Percentiles rank a stretch among this genome's conserved stretches.
phyloP scores from a whole-genome alignment of 176 grass and related monocot species.

The Thalia dealbata region DNA sequence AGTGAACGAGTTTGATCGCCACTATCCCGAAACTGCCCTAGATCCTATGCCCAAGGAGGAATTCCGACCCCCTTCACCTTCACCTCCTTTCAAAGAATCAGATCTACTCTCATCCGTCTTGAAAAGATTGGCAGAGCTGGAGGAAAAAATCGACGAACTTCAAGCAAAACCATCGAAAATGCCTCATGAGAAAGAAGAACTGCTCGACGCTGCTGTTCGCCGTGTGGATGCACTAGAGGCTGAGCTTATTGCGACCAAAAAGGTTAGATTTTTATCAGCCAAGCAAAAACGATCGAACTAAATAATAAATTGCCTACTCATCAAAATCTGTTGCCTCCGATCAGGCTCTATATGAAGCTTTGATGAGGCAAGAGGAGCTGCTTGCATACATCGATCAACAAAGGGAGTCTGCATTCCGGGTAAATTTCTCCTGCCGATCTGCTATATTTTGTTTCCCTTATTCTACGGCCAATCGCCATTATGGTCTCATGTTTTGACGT shows the following conservation, averaged over 20 bases:
- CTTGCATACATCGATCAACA: slow-evolving; percentile 67
- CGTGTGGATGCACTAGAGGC: slow-evolving; percentile 87
- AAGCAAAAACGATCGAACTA: background rate
- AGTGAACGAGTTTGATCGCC: slow-evolving; percentile 18
- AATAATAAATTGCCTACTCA: background rate
- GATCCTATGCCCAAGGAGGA: slow-evolving; percentile 54
- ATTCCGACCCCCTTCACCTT: slow-evolving; percentile 86
- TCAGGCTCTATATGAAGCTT: slow-evolving; percentile 54
- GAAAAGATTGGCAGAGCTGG: slow-evolving; percentile 48
- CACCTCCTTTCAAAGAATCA: slow-evolving; percentile 37
- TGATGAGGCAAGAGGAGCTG: slow-evolving; percentile 79
- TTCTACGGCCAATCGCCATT: too few species aligned
- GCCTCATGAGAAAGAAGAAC: slow-evolving; percentile 72
- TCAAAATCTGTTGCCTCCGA: slow-evolving; percentile 10
- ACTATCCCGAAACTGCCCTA: slow-evolving; percentile 11
- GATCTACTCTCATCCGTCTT: slow-evolving; percentile 31
- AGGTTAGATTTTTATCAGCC: slow-evolving; percentile 27
- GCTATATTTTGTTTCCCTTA: too few species aligned
- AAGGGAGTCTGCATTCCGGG: slow-evolving; percentile 36
- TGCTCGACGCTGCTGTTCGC: slow-evolving; percentile 42
- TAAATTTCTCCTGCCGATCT: slow-evolving; percentile 18
- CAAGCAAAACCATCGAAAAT: slow-evolving; percentile 66
- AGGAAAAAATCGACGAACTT: slow-evolving; percentile 54
- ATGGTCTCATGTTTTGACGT: too few species aligned
- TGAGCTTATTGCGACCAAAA: slow-evolving; percentile 87